A percentile compares a stretch with the other conserved stretches of the same genome.
Evolutionary conservation across 345 rosid species (phyloP).

Genomic region (Citrus mangshanensis): DNA sequence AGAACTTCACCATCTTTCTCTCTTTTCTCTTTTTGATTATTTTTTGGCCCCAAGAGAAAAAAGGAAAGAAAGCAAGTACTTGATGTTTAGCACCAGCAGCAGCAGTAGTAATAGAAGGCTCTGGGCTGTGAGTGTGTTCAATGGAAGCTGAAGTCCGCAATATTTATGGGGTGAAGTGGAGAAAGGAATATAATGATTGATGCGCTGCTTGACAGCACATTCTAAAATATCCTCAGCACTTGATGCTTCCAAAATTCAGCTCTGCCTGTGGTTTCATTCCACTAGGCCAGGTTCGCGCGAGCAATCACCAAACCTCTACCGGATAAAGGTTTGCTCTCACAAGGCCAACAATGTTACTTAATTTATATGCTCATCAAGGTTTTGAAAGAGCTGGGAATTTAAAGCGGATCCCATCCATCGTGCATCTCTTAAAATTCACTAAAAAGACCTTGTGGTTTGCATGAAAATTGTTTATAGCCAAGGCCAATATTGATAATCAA

Average conservation of each 20-base stretch:
- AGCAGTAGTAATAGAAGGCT: neutral
- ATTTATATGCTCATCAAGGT: conserved; percentile 2
- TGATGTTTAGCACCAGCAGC: neutral
- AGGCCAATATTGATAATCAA: neutral
- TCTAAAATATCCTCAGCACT: conserved; percentile 53
- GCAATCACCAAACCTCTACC: conserved; percentile 22
- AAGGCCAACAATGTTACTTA: conserved; percentile 13
- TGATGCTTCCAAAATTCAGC: neutral
- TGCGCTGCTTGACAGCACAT: conserved; percentile 49
- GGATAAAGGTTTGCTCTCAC: conserved; percentile 5
- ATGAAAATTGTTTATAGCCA: neutral
- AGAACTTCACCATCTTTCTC: conserved; percentile 72
- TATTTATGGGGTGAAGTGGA: conserved; percentile 43
- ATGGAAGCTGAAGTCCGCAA: conserved; percentile 27
- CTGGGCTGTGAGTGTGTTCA: conserved; percentile 36
- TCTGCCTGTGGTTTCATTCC: conserved; percentile 28
- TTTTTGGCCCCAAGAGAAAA: no score
- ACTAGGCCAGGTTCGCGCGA: conserved; percentile 54
- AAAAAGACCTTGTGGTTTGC: neutral
- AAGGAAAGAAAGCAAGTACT: no score
- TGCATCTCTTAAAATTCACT: neutral
- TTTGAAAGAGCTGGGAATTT: conserved; percentile 17
- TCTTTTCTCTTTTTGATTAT: neutral
- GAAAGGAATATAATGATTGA: conserved; percentile 36
- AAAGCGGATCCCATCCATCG: conserved; percentile 1